Base-by-base conservation (phyloP, 352 stramenopile species). In the Phytophthora brassicae region DNA sequence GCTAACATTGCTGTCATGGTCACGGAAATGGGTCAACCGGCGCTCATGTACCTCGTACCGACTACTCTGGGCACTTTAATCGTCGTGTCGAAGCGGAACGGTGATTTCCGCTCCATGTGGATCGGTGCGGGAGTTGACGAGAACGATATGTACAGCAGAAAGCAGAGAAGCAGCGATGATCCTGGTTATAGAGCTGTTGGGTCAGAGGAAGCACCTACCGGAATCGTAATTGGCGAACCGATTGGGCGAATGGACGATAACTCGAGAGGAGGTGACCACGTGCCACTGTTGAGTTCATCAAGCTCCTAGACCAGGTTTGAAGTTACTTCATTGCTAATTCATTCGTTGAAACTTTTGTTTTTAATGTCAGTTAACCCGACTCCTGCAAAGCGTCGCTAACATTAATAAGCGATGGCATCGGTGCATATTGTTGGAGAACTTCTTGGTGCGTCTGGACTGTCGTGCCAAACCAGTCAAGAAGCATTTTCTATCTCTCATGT, bases 41-140 rank as follows among this genome's bases (percentile, higher is more conserved):
- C 96, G 24, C 79, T 99, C 20, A 89, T 99, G 75, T 99, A 99
- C 64, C 70, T 99, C 4, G 95, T 99, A 1, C 94, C 94, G 19
- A 97, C 86, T 45, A 97, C 87, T 53, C 72, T 98, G 7, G 91
- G 92, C 17, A 78, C 86, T 11, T 73, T 98, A 49, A 46, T 86
- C 5, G 65, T 86, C 50, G 72, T 75, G 8, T 75, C 84, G 8
- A 81, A 82, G 43, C 69, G 58, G 48, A 93, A 93, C 24, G 86
- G 87, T 6, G 89, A 96, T 53, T 80, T 97, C 16, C 74, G 68
- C 36, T 59, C 66, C 5, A 83, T 87, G 79, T 89, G 79, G 79
- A 61, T 57, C 8, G 77, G 80, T 17, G 51, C 60, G 28, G 75
- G 44, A 22, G 44, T 72, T 11, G 39, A 63, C 31, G 45, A 68